Base-by-base conservation (phyloP, 306 rosid species). In the Rosa lucieae region DNA sequence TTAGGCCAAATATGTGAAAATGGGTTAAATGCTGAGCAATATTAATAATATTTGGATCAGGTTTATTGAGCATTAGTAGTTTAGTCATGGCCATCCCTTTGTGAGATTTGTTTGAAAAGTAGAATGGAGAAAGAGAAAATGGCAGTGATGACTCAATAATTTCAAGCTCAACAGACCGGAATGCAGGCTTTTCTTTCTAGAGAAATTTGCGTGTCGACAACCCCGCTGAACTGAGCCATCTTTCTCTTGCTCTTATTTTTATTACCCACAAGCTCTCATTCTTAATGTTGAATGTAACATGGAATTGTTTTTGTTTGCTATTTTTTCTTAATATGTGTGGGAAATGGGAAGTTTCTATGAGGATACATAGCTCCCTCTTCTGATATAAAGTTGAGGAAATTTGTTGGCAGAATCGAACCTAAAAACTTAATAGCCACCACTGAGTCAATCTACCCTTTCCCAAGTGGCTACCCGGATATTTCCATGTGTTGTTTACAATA, bases 131-230 rank as follows among this genome's bases (percentile, higher is more conserved):
- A 47, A 53, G 73, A 72, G 68, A 58, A 40, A 3, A 67, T 79
- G 80, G 86, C 81, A 11, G 81, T 82, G 90, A 84, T 32, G 90
- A 84, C 86, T 66, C 78, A 72, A 74, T 82, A 89, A 83, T 82
- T 92, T 91, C 95, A 94, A 94, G 99, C 99, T 94, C 99, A 92
- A 94, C 97, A 94, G 97, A 92, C 97, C 97, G 92, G 90, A 94
- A 77, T 89, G 92, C 94, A 86, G 89, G 83, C 80, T 79, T 87
- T 78, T 86, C 91, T 85, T 85, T 74, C 10, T 21, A 73, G 86
- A 74, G 51, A 47, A 49, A 80, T 48, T 88, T 91, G 92, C 87
- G 89, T 92, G 97, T 92, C 90, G 97, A 92, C 20, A 1, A 92
- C 83, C 97, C 94, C 91, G 92, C 93, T 89, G 93, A 88, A 49